Conservation (phyloP, 371 early-diverging fungal species). For the Homolaphlyctis polyrhiza region DNA sequence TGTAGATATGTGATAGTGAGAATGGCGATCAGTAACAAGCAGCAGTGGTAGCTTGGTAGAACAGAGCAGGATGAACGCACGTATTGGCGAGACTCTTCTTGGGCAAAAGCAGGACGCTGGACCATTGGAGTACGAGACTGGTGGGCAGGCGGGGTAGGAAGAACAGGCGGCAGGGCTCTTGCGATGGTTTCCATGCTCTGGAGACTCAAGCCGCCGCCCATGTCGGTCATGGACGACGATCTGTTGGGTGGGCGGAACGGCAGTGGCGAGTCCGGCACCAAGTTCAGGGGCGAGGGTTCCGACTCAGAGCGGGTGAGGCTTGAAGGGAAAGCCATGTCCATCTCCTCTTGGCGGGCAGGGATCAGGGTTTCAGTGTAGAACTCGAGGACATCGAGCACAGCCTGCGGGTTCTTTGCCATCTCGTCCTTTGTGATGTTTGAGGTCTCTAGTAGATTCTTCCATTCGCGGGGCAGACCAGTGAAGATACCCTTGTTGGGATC, state of each 20-base stretch:
- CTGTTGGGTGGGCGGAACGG: not conserved
- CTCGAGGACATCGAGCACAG: constrained; percentile 93
- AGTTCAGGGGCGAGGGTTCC: constrained; percentile 1
- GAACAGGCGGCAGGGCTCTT: not conserved
- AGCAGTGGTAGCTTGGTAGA: too few relatives aligned
- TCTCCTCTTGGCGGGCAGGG: not conserved
- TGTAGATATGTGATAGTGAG: too few relatives aligned
- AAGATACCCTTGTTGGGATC: constrained; percentile 88
- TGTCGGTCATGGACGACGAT: constrained; percentile 3
- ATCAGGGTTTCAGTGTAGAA: constrained; percentile 80
- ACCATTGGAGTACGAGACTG: not conserved
- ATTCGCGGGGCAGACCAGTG: constrained; percentile 89
- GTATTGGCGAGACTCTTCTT: too few relatives aligned
- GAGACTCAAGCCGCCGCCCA: not conserved
- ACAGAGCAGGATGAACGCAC: too few relatives aligned
- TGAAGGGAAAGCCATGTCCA: not conserved
- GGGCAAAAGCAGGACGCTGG: not conserved
- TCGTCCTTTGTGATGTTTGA: constrained; percentile 94
- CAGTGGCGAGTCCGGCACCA: not conserved
- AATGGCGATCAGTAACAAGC: too few relatives aligned
- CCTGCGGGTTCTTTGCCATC: constrained; percentile 92
- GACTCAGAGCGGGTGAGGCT: not conserved
- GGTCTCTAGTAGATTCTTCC: constrained; percentile 82
- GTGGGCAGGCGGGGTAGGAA: not conserved
- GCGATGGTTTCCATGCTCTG: not conserved